phyloP scores from a whole-genome alignment of 805 yeast genomes.

The Candida nitratophila region DNA sequence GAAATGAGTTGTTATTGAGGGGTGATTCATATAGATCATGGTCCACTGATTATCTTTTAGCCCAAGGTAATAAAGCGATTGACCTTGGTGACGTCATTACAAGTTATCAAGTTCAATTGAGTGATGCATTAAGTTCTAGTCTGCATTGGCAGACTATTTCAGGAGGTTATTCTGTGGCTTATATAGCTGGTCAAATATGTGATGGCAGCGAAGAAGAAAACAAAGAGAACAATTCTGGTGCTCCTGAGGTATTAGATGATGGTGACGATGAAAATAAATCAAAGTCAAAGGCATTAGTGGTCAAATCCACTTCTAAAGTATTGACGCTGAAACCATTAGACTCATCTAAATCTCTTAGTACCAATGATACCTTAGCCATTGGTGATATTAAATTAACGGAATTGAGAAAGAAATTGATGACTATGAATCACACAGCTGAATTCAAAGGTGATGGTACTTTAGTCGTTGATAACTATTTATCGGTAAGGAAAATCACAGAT shows the following conservation, averaged over 20 bases:
- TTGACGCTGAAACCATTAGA: conserved; percentile 1
- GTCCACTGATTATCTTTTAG: conserved; percentile 22
- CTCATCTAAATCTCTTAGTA: not conserved
- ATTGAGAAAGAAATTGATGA: conserved; percentile 54
- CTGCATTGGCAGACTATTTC: conserved; percentile 81
- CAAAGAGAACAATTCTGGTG: not conserved
- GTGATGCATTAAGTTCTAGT: conserved; percentile 50
- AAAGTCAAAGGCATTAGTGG: not conserved
- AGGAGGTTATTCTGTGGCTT: conserved; percentile 77
- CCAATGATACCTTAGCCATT: conserved; percentile 49
- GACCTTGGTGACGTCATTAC: conserved; percentile 48
- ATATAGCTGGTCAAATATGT: conserved; percentile 60
- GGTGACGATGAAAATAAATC: conserved; percentile 5
- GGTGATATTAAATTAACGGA: conserved; percentile 88
- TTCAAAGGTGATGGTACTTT: conserved; percentile 90
- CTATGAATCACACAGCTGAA: conserved; percentile 66
- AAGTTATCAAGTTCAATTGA: conserved; percentile 57
- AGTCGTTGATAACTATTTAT: conserved; percentile 72
- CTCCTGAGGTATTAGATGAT: not conserved
- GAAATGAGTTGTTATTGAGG: not conserved
- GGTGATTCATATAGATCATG: conserved; percentile 2
- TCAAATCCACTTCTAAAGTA: conserved; percentile 1
- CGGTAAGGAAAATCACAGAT: conserved; percentile 69
- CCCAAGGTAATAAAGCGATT: conserved; percentile 31
- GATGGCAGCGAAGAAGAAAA: not conserved